Evolutionary conservation across 2,329 filamentous ascomycete species (phyloP).

Genomic region (Epichloe uncinata): DNA sequence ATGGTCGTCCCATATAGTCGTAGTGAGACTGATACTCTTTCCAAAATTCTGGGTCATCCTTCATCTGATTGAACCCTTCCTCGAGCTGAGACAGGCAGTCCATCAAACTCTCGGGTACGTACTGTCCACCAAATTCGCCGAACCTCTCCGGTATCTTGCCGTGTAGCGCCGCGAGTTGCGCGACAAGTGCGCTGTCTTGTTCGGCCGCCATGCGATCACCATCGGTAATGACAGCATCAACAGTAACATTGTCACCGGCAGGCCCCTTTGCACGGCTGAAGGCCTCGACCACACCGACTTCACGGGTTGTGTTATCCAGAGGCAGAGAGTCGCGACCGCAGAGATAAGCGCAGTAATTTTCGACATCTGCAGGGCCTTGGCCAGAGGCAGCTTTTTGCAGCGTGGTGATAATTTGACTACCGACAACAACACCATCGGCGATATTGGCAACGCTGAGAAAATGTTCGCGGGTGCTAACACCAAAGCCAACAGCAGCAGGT

Average conservation of each 20-base stretch:
- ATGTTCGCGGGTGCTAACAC: constrained; percentile 89
- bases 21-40: constrained; percentile 94
- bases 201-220: constrained; percentile 49
- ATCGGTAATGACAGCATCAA: constrained; percentile 49
- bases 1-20: constrained; percentile 91
- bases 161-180: constrained; percentile 74
- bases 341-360: constrained; percentile 72
- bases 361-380: constrained; percentile 49
- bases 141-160: constrained; percentile 73
- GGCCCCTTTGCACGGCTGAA: constrained; percentile 38
- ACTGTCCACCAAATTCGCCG: constrained; percentile 92
- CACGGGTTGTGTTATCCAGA: constrained; percentile 36
- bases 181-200: constrained; percentile 50
- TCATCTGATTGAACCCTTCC: constrained; percentile 76
- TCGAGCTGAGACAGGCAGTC: constrained; percentile 88
- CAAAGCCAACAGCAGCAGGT: constrained; percentile 87
- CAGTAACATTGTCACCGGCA: constrained; percentile 30
- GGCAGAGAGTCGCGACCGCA: constrained; percentile 30
- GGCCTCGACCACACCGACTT: constrained; percentile 58
- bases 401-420: constrained; percentile 83
- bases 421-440: constrained; percentile 90
- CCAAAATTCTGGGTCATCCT: constrained; percentile 86
- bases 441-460: constrained; percentile 74
- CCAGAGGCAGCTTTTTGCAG: constrained; percentile 30
- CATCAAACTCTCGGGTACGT: constrained; percentile 95